phyloP scores from a whole-genome alignment of 495 filamentous ascomycete genomes.

The Letharia lupina region DNA sequence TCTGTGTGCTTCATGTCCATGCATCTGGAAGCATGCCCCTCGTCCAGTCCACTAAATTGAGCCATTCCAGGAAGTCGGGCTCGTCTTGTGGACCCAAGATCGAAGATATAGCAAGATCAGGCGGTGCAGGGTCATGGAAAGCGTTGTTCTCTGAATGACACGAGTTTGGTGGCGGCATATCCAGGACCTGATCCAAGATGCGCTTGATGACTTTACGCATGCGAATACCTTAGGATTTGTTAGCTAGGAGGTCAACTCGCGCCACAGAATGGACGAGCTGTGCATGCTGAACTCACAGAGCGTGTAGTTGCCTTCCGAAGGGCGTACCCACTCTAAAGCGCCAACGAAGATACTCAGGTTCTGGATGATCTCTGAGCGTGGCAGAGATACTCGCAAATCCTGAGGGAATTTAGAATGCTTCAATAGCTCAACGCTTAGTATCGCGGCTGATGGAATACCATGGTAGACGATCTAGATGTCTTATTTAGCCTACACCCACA shows the following conservation, averaged over 20 bases:
- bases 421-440: conserved; percentile 54
- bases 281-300: conserved; percentile 30
- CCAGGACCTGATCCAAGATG: conserved; percentile 38
- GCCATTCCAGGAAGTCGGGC: conserved; percentile 8
- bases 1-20: conserved; percentile 3
- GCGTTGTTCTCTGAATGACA: background rate
- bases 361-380: conserved; percentile 53
- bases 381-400: conserved; percentile 34
- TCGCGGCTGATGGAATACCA: conserved; percentile 50
- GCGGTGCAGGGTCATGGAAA: background rate
- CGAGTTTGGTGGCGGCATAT: conserved; percentile 28
- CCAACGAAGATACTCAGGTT: conserved; percentile 57
- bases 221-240: conserved; percentile 4
- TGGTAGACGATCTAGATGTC: conserved; percentile 39
- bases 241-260: background rate
- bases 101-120: conserved; percentile 8
- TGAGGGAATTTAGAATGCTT: conserved; percentile 43
- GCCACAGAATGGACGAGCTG: background rate
- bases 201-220: conserved; percentile 34
- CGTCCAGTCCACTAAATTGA: conserved; percentile 13
- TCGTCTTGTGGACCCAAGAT: conserved; percentile 6
- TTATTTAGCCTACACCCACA: conserved; percentile 20
- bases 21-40: conserved; percentile 15
- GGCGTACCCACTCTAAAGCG: conserved; percentile 47
- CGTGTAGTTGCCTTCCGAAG: conserved; percentile 46